These are phyloP conservation scores for Penicillium nordicum DNA, from an alignment of 2,329 filamentous ascomycete genomes.

Conservation along the genomic window DNA sequence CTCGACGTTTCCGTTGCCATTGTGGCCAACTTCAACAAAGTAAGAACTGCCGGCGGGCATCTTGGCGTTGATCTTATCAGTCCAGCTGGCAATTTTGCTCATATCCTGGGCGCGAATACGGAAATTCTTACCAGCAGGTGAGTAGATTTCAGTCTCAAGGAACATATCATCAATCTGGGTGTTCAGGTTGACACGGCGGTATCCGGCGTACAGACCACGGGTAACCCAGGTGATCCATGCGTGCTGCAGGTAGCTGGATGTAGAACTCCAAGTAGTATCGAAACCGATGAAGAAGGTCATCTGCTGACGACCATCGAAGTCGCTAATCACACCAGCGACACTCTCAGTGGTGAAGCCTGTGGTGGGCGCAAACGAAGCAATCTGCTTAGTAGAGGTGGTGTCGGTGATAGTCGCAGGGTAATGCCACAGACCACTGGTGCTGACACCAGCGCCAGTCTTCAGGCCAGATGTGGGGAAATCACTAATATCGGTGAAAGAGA, in stretches of 20 bases:
- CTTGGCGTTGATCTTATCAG: conserved; percentile 43
- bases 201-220: conserved; percentile 55
- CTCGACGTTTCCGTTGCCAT: conserved; percentile 54
- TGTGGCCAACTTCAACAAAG: conserved; percentile 55
- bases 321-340: conserved; percentile 60
- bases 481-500: conserved; percentile 54
- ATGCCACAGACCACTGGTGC: conserved; percentile 55
- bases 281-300: conserved; percentile 61
- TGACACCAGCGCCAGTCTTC: conserved; percentile 49
- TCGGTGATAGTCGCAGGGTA: conserved; percentile 57
- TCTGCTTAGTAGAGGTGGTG: conserved; percentile 51
- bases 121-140: conserved; percentile 49
- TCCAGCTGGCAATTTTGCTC: conserved; percentile 44
- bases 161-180: conserved; percentile 64
- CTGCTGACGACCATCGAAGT: conserved; percentile 55
- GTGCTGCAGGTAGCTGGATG: conserved; percentile 59
- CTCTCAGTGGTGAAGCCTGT: conserved; percentile 39
- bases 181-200: conserved; percentile 53
- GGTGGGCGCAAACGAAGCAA: conserved; percentile 53
- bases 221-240: conserved; percentile 62
- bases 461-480: conserved; percentile 56
- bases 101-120: conserved; percentile 50
- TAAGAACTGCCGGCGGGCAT: conserved; percentile 52
- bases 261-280: conserved; percentile 50
- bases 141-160: conserved; percentile 51